Base-by-base conservation (phyloP, 2,329 filamentous ascomycete genomes). In the Calonectria pseudoturangicola region DNA sequence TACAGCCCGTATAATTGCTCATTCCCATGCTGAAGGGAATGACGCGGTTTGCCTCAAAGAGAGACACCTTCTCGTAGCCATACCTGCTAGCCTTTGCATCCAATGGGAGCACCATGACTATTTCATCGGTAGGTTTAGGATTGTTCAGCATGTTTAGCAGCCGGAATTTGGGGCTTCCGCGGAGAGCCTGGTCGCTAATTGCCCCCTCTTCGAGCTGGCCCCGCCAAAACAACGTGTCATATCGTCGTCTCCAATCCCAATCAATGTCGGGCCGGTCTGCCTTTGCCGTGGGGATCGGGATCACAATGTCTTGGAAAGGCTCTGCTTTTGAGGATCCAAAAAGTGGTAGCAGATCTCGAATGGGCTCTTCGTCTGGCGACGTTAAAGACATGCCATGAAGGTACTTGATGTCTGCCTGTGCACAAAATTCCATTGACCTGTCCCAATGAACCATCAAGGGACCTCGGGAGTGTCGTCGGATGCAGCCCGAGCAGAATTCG, bases 261-360 rank as follows among this genome's bases (percentile, higher is more conserved):
- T 79, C 79, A 6, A 85, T 78, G 41, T 87, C 85, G 0, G 87
- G 86, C 4, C 88, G 84, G 1, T 88, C 87, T 16, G 74, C 72
- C 27, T 76, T 71, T 16, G 30, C 89, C 88, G 72, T 67, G 66
- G 77, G 88, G 86, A 90, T 79, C 0, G 95, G 94, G 66, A 95
- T 93, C 27, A 96, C 83, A 41, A 97, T 94, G 80, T 97, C 95
- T 74, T 89, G 91, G 84, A 94, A 96, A 5, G 92, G 92, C 54
- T 90, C 87, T 1, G 92, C 91, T 77, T 95, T 95, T 62, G 91
- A 92, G 71, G 93, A 89, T 74, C 94, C 94, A 83, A 97, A 97
- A 13, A 97, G 86, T 0, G 95, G 95, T 2, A 93, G 84, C 4
- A 97, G 87, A 25, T 92, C 87, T 73, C 91, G 89, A 1, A 93